A percentile compares a stretch with the other conserved stretches of the same genome.
Conservation (phyloP, 768 basidiomycete genomes). For the Suillus americanus region DNA sequence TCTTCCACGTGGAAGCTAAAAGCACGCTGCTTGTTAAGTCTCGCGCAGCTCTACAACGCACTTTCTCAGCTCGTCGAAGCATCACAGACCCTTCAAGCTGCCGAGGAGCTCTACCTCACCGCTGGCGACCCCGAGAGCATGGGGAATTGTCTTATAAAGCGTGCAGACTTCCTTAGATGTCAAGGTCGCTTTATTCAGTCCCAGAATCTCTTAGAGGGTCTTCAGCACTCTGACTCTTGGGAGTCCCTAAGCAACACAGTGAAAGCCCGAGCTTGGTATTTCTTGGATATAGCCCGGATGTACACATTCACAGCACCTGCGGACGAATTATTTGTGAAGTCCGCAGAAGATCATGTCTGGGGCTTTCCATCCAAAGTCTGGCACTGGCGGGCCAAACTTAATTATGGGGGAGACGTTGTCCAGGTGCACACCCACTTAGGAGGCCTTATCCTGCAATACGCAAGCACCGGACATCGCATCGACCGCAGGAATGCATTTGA, state of each 20-base stretch:
- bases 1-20: neutral
- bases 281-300: neutral
- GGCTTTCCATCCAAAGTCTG: neutral
- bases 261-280: neutral
- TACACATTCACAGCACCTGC: neutral
- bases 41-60: too few species aligned
- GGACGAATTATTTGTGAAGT: neutral
- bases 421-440: neutral
- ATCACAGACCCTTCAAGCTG: too few species aligned
- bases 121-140: too few species aligned
- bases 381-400: neutral
- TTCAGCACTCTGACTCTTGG: neutral
- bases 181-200: neutral
- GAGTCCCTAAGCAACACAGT: neutral
- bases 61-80: neutral
- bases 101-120: too few species aligned
- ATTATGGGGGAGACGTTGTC: neutral
- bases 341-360: neutral
- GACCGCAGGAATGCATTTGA: neutral
- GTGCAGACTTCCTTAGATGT: neutral
- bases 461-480: neutral
- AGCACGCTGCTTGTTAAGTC: neutral
- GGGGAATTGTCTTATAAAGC: neutral
- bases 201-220: neutral
- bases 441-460: neutral